phyloP scores from a whole-genome alignment of 73 alveolate genomes.

The Tetrahymena borealis region DNA sequence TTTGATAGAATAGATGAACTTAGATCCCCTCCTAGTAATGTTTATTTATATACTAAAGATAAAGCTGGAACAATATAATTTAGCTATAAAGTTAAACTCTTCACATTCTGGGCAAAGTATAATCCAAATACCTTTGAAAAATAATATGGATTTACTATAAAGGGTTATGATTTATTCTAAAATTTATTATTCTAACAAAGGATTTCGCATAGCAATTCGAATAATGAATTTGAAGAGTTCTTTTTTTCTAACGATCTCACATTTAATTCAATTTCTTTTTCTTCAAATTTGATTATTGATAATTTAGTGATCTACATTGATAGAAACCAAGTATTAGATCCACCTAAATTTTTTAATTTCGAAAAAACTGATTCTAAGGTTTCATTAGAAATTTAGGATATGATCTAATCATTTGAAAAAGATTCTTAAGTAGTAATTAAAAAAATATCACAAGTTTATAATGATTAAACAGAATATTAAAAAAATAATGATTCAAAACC shows the following conservation, averaged over 20 bases:
- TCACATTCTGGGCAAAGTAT: background rate
- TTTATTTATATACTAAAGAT: background rate
- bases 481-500: background rate
- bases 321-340: background rate
- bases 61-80: background rate
- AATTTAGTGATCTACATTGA: background rate
- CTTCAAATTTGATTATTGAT: background rate
- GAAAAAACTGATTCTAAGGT: background rate
- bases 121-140: background rate
- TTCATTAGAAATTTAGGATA: background rate
- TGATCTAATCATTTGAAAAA: background rate
- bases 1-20: background rate
- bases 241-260: too few relatives aligned
- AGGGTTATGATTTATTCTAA: background rate
- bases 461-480: background rate
- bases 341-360: background rate
- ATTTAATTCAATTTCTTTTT: background rate
- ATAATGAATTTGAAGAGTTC: too few relatives aligned
- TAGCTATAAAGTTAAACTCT: background rate
- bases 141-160: background rate
- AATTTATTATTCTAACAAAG: background rate
- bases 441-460: background rate
- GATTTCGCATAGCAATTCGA: too few relatives aligned
- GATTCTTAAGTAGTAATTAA: background rate
- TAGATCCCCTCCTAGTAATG: background rate